phyloP scores from a whole-genome alignment of 495 filamentous ascomycete species.

The Penicillium flavigenum region DNA sequence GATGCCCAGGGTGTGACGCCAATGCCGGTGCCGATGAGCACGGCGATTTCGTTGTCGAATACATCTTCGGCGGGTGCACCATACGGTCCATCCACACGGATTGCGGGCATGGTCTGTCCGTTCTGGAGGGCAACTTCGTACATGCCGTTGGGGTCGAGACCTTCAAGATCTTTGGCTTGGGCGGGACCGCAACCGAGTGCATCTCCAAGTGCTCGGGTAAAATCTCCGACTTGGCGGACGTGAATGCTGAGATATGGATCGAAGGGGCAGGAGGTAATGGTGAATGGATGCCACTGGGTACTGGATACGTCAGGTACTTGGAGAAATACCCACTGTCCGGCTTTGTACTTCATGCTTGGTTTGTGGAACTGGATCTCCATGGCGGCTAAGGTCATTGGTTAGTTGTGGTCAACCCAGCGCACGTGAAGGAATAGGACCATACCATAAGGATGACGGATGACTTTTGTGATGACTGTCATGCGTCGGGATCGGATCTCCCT shows the following conservation, averaged over 20 bases:
- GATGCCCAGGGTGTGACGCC: slow-evolving; percentile 97
- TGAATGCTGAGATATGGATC: slow-evolving; percentile 93
- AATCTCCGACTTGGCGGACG: slow-evolving; percentile 95
- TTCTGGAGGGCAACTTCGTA: slow-evolving; percentile 97
- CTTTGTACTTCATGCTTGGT: slow-evolving; percentile 95
- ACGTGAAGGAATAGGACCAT: slow-evolving; percentile 29
- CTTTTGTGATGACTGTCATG: slow-evolving; percentile 84
- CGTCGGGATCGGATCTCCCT: slow-evolving; percentile 82
- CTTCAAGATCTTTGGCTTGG: slow-evolving; percentile 81
- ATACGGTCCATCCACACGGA: slow-evolving; percentile 94
- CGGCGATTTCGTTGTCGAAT: slow-evolving; percentile 97
- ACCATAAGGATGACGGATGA: slow-evolving; percentile 97
- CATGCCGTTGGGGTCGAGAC: slow-evolving; percentile 91
- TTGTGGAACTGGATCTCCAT: slow-evolving; percentile 98
- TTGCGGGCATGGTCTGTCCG: slow-evolving; percentile 80
- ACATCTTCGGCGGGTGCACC: slow-evolving; percentile 90
- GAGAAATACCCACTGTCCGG: slow-evolving; percentile 96
- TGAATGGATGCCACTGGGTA: slow-evolving; percentile 98
- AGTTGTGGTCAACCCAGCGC: neutral
- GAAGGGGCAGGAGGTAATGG: slow-evolving; percentile 96
- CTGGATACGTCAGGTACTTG: slow-evolving; percentile 85
- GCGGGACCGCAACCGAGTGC: slow-evolving; percentile 87
- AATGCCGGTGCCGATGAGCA: slow-evolving; percentile 96
- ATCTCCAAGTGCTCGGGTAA: slow-evolving; percentile 83
- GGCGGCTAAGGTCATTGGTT: slow-evolving; percentile 58